A percentile compares a stretch with the other conserved stretches of the same genome.
These are phyloP conservation scores for Trametes sanguinea DNA, from an alignment of 768 basidiomycete species.

Conservation along the genomic window DNA sequence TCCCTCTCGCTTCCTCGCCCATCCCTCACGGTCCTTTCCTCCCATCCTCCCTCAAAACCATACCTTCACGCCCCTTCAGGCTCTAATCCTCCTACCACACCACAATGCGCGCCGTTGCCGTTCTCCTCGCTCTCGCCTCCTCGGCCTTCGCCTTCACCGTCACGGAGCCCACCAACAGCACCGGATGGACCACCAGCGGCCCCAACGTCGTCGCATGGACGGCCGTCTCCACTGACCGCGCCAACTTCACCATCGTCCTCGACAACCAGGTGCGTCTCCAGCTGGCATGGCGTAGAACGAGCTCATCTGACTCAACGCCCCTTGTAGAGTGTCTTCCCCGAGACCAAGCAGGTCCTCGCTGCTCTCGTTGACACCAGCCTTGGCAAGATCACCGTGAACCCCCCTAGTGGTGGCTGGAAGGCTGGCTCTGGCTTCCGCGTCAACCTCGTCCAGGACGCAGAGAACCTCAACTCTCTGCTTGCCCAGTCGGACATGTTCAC, in stretches of 20 bases:
- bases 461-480: constrained; percentile 52
- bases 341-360: constrained; percentile 49
- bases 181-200: constrained; percentile 61
- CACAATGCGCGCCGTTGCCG: constrained; percentile 45
- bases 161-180: constrained; percentile 45
- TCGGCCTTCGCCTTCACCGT: constrained; percentile 67
- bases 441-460: constrained; percentile 60
- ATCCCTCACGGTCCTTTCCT: constrained; percentile 22
- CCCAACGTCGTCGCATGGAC: constrained; percentile 60
- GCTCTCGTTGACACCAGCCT: constrained; percentile 54
- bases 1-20: constrained; percentile 7
- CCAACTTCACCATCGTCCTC: constrained; percentile 70
- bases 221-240: constrained; percentile 63
- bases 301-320: background rate
- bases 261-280: constrained; percentile 54
- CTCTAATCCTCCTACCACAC: constrained; percentile 8
- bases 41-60: constrained; percentile 9
- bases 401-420: constrained; percentile 69
- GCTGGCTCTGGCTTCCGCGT: constrained; percentile 63
- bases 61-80: background rate
- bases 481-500: constrained; percentile 73
- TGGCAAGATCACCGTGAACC: constrained; percentile 42
- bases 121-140: constrained; percentile 50
- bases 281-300: background rate
- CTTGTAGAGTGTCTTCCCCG: constrained; percentile 40